Base-by-base conservation (phyloP, 2,329 filamentous ascomycete species). In the Leptosphaerulina australis region DNA sequence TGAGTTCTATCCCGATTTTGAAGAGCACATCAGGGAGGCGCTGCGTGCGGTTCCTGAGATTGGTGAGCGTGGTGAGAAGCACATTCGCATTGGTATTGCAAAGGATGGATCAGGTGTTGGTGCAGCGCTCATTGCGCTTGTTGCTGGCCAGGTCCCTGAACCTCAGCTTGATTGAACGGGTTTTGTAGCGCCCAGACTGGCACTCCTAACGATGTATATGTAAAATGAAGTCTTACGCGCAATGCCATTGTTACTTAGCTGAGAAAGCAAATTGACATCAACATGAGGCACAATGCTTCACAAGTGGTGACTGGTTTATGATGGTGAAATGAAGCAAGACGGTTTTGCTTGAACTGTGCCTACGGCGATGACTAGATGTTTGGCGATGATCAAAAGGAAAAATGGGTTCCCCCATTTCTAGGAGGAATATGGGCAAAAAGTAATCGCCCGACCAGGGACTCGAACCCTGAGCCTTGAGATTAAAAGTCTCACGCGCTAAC, bases 41-140 rank as follows among this genome's bases (percentile, higher is more conserved):
- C 79, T 97, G 51, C 78, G 85, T 39, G 85, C 84, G 47, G 85
- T 96, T 44, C 82, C 90, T 12, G 85, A 88, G 54, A 88, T 97
- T 63, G 93, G 93, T 4, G 76, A 80, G 35, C 78, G 82, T 49
- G 91, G 92, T 9, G 91, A 95, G 59, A 88, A 89, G 76, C 89
- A 86, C 75, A 89, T 99, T 59, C 83, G 91, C 49, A 97, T 99
- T 66, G 94, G 93, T 17, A 94, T 97, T 67, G 94, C 94, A 55
- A 97, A 96, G 80, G 94, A 99, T 71, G 94, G 94, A 37, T 94
- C 89, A 58, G 94, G 91, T 56, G 90, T 96, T n/a, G 94, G 94
- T 44, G 94, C 94, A 3, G 94, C 94, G 30, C 77, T 99, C 63
- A 97, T 97, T 74, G 94, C 94, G 41, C 82, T 97, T 40, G 89